Conservation (phyloP, 352 stramenopile species). For the Blastocystis sp. region DNA sequence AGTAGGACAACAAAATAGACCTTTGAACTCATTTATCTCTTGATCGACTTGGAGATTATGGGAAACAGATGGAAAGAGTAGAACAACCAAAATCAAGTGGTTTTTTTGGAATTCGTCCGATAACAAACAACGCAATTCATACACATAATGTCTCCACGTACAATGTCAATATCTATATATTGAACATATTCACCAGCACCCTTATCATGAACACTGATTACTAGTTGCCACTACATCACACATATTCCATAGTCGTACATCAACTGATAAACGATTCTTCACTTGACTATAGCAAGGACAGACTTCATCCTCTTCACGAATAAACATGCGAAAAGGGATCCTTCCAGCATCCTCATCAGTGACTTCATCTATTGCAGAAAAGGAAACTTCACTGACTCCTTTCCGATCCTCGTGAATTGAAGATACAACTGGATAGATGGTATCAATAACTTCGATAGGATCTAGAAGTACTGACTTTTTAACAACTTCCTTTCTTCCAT, state of each 20-base stretch:
- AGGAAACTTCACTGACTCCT: neutral
- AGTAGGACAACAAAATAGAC: neutral
- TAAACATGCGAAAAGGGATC: conserved; percentile 18
- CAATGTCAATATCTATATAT: conserved; percentile 11
- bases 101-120: neutral
- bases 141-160: neutral
- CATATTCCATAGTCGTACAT: neutral
- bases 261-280: neutral
- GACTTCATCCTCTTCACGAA: neutral
- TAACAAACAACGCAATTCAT: neutral
- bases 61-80: neutral
- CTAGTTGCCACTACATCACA: conserved; percentile 7
- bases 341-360: neutral
- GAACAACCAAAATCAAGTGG: neutral
- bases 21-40: conserved; percentile 15
- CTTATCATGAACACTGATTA: neutral
- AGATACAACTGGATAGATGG: neutral
- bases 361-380: neutral
- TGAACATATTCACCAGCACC: neutral
- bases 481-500: neutral
- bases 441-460: neutral
- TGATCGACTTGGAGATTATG: neutral
- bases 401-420: neutral
- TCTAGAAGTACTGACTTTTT: neutral
- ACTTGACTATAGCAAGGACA: neutral